Base-by-base conservation (phyloP, 1,284 basidiomycete species). In the Trichosporon asahii region DNA sequence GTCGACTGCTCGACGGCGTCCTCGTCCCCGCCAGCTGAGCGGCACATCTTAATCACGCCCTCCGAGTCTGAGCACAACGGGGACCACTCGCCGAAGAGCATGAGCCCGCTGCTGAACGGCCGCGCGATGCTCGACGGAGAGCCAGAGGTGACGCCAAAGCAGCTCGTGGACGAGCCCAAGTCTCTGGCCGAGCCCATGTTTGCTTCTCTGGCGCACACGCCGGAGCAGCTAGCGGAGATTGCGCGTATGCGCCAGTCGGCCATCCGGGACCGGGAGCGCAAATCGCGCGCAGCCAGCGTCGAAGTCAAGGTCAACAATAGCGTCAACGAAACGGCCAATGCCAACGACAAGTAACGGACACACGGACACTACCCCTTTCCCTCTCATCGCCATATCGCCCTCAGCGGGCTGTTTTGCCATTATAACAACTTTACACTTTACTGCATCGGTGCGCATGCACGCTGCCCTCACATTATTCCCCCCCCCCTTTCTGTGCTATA, bases 181-280 rank as follows among this genome's bases (percentile, higher is more conserved):
- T 5, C 40, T 11, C 29, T 65, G 35, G 70, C 57, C 18, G 73
- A 72, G 61, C 80, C 80, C 18, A 78, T 80, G 70, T 82, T 80
- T 65, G 78, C 80, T 0, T 76, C 74, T 31, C 68, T 82, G 15
- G 80, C 80, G 6, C 80, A 82, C 69, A 82, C 80, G 8, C 79
- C 79, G 2, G 78, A 77, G 49, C 80, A 82, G 66, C 64, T 80
- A n/a, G 76, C 74, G 25, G 78, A 81, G 67, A 80, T 82, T 71
- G 71, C 74, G 15, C 73, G 74, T 29, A 74, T 78, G 73, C 71
- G 76, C 31, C 75, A 77, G 63, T 60, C 66, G 25, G 75, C 76
- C 1, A 65, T 72, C 25, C 68, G 72, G 2, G 64, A 71, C 12
- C 70, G 72, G 21, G 69, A 72, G 40, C 66, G 73, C 2, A 63